Base-by-base conservation (phyloP, 1,284 basidiomycete species). In the Trichosporon inkin region DNA sequence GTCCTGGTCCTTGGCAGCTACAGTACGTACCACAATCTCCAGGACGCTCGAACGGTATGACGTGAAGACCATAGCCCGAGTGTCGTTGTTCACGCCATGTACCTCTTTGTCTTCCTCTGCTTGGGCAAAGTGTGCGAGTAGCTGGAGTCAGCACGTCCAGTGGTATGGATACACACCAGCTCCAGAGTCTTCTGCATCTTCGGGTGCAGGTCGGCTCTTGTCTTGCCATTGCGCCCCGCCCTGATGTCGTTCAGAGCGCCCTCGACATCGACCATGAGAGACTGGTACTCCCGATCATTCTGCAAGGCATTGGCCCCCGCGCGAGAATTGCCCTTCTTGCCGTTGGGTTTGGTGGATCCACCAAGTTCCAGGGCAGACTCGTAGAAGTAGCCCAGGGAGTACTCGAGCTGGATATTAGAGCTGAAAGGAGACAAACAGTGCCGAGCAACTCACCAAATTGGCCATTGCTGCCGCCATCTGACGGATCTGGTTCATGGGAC, bases 21-120 rank as follows among this genome's bases (percentile, higher is more conserved):
- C 0, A 7, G 13, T 3, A 71, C 78, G 61, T 55, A 79, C 84
- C 16, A 96, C 91, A 55, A 99, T 85, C 78, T 99, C 93, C 56
- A 92, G 88, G 3, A 99, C 92, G 55, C 88, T 89, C 59, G 90
- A 87, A 53, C 96, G 83, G 73, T 85, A 94, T 6, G 88, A 88
- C 61, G 90, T 90, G 72, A 99, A 99, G 1, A 99, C 89, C 90
- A 99, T 99, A n/a, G 88, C 90, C 62, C 88, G 84, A 0, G 92
- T 91, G 61, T 82, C 79, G 61, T 73, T 73, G 44, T 78, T 75
- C 39, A 66, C 66, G 10, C 69, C 75, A 19, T 76, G 81, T 10
- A 68, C 76, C 5, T 81, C 82, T 58, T 71, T 78, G 61, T 86
- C 83, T 35, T 80, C 78, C 53, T 85, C 78, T 38, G 82, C 81